Conservation (phyloP, 495 filamentous ascomycete species). For the Neurospora discreta region DNA sequence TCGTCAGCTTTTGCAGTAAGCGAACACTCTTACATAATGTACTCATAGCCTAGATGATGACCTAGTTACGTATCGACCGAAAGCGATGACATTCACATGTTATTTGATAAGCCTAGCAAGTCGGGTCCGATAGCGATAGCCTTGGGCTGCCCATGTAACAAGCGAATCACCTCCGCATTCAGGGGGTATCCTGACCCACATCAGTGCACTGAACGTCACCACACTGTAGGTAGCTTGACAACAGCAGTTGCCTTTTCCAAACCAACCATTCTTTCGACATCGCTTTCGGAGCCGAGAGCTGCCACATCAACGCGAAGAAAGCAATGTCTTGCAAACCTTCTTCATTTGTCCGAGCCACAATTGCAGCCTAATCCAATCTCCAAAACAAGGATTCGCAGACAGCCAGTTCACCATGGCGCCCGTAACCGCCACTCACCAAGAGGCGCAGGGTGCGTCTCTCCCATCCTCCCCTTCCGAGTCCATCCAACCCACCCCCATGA, state of each 20-base stretch:
- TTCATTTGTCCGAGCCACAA: background rate
- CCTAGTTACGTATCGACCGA: background rate
- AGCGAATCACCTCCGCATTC: background rate
- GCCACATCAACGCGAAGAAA: background rate
- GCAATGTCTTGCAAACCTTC: background rate
- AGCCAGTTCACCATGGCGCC: constrained; percentile 32
- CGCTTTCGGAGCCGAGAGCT: background rate
- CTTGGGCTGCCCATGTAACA: background rate
- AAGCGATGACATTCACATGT: background rate
- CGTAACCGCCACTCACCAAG: constrained; percentile 31
- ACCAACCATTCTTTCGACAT: background rate
- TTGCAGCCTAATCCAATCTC: background rate
- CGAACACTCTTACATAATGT: too few relatives aligned
- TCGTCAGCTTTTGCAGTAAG: background rate
- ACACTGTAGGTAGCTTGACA: background rate
- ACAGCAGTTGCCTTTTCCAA: background rate
- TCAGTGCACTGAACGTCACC: background rate
- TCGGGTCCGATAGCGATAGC: background rate
- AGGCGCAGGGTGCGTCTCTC: constrained; percentile 31
- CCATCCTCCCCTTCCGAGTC: background rate
- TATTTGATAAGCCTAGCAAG: background rate
- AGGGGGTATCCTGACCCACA: background rate
- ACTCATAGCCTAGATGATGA: background rate
- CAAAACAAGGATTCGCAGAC: background rate
- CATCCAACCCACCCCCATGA: background rate